Evolutionary conservation across 2,329 filamentous ascomycete genomes (phyloP).

Genomic region (Cylindrodendrum hubeiense): DNA sequence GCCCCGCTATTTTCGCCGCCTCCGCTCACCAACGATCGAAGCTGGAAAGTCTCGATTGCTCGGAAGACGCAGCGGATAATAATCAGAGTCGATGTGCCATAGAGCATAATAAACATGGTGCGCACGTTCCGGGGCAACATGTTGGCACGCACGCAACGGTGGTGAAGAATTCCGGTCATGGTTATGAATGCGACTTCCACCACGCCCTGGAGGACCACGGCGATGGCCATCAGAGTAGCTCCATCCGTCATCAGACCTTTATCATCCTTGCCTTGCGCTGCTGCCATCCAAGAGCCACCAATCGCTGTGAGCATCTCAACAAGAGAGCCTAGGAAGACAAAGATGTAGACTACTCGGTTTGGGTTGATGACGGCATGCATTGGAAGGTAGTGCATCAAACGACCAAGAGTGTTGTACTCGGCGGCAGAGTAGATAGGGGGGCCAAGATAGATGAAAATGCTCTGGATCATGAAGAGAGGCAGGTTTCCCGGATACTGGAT

Average conservation of each 20-base stretch:
- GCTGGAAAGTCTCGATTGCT: slow-evolving; percentile 40
- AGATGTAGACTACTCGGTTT: slow-evolving; percentile 44
- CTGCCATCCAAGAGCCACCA: slow-evolving; percentile 42
- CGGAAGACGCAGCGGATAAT: slow-evolving; percentile 42
- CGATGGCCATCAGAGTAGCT: slow-evolving; percentile 65
- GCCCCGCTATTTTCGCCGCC: slow-evolving; percentile 35
- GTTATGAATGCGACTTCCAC: slow-evolving; percentile 40
- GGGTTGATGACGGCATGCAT: slow-evolving; percentile 44
- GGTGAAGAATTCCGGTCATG: slow-evolving; percentile 36
- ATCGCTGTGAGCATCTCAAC: slow-evolving; percentile 40
- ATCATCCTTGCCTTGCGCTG: slow-evolving; percentile 54
- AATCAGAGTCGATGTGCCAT: slow-evolving; percentile 42
- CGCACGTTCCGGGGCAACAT: slow-evolving; percentile 41
- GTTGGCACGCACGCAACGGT: slow-evolving; percentile 30
- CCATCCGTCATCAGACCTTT: slow-evolving; percentile 66
- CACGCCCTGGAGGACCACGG: slow-evolving; percentile 55
- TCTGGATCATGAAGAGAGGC: slow-evolving; percentile 41
- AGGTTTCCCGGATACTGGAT: slow-evolving; percentile 37
- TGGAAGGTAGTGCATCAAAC: slow-evolving; percentile 43
- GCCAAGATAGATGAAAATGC: slow-evolving; percentile 40
- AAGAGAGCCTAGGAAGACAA: slow-evolving; percentile 39
- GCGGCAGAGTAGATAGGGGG: slow-evolving; percentile 42
- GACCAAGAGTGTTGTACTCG: slow-evolving; percentile 43
- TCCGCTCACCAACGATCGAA: slow-evolving; percentile 27
- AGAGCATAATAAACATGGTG: slow-evolving; percentile 42